These are phyloP conservation scores for Wickerhamiella pararugosa DNA, from an alignment of 1,139 yeast species.

Conservation along the genomic window DNA sequence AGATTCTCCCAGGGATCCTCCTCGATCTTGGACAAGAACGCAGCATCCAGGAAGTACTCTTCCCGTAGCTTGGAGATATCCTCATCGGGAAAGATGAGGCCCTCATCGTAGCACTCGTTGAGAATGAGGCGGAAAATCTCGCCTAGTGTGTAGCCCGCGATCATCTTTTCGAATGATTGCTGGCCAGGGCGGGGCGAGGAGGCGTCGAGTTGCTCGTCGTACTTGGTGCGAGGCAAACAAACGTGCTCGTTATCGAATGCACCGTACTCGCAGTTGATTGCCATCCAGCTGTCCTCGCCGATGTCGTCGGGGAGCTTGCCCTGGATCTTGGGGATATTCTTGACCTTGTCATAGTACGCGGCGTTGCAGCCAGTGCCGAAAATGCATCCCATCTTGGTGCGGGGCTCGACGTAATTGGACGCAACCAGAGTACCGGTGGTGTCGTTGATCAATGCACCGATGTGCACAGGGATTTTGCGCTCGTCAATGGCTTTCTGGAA, in stretches of 20 bases:
- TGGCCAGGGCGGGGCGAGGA: conserved; percentile 95
- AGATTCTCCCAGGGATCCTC: conserved; percentile 83
- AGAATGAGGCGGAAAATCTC: conserved; percentile 75
- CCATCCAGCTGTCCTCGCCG: conserved; percentile 57
- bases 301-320: conserved; percentile 57
- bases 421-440: conserved; percentile 97
- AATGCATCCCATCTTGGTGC: conserved; percentile 85
- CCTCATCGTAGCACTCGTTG: conserved; percentile 52
- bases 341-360: conserved; percentile 75
- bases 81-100: conserved; percentile 54
- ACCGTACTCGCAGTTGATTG: conserved; percentile 97
- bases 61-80: conserved; percentile 43
- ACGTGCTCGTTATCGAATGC: conserved; percentile 85
- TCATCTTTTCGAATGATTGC: conserved; percentile 94
- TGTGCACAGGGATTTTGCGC: conserved; percentile 57
- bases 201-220: conserved; percentile 63
- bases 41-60: conserved; percentile 71
- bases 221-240: conserved; percentile 73
- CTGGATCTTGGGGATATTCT: conserved; percentile 67
- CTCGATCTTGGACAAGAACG: conserved; percentile 75
- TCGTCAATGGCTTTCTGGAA: conserved; percentile 59
- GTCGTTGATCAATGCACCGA: conserved; percentile 88
- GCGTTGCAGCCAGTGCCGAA: conserved; percentile 97
- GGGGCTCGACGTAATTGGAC: conserved; percentile 79
- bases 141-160: conserved; percentile 91